Percentiles rank a stretch among this genome's conserved stretches.
Evolutionary conservation across 2,329 filamentous ascomycete genomes (phyloP).

Genomic region (Simplicillium aogashimaense): DNA sequence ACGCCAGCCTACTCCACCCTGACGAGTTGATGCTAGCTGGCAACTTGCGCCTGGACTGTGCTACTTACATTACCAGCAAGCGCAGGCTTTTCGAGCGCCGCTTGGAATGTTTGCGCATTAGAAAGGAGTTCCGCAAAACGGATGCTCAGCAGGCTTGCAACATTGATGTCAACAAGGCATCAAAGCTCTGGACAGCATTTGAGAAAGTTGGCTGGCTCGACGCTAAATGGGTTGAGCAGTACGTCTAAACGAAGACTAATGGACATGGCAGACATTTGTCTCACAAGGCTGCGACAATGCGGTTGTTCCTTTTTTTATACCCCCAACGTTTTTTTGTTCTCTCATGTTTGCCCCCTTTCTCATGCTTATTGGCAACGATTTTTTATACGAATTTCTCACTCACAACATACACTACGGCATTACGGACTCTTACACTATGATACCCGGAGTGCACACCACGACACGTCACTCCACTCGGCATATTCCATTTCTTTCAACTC

Average conservation of each 20-base stretch:
- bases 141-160: constrained; percentile 95
- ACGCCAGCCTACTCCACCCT: constrained; percentile 61
- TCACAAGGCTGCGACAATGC: neutral
- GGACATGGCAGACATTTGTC: neutral
- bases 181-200: constrained; percentile 83
- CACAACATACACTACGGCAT: constrained; percentile 16
- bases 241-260: constrained; percentile 14
- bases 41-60: constrained; percentile 72
- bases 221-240: constrained; percentile 29
- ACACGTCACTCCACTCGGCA: constrained; percentile 27
- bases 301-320: neutral
- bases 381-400: constrained; percentile 3
- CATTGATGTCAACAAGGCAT: constrained; percentile 96
- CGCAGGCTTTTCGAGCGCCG: constrained; percentile 78
- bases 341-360: neutral
- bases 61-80: constrained; percentile 87
- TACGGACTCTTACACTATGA: constrained; percentile 23
- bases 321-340: neutral
- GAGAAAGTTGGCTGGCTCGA: constrained; percentile 80
- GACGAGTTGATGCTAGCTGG: constrained; percentile 71
- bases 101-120: constrained; percentile 53
- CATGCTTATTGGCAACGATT: neutral
- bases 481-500: constrained; percentile 14
- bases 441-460: constrained; percentile 28
- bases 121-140: constrained; percentile 88